phyloP scores from a whole-genome alignment of 2,329 filamentous ascomycete genomes.

The Neonectria sp. region DNA sequence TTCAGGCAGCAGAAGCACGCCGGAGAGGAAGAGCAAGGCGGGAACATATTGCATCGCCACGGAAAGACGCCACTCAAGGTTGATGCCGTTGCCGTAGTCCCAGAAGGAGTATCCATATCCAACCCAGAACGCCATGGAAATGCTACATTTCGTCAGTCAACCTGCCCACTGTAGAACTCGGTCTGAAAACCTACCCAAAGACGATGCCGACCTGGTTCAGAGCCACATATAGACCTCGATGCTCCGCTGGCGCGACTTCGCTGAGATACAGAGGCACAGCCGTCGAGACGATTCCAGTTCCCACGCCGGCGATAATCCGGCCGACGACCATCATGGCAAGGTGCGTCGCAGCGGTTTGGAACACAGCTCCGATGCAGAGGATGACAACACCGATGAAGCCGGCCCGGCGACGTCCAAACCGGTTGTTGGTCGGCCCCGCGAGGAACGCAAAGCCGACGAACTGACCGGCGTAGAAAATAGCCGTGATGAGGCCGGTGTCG shows the following conservation, averaged over 20 bases:
- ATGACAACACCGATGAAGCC: slow-evolving; percentile 63
- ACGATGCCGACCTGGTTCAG: slow-evolving; percentile 73
- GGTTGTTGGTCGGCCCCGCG: slow-evolving; percentile 66
- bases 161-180: too few species aligned
- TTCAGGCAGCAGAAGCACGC: slow-evolving; percentile 68
- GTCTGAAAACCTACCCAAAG: slow-evolving; percentile 59
- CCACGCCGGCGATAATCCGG: slow-evolving; percentile 66
- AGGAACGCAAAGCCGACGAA: slow-evolving; percentile 69
- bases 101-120: slow-evolving; percentile 71
- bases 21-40: slow-evolving; percentile 63
- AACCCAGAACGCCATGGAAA: slow-evolving; percentile 58
- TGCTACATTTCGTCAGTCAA: slow-evolving; percentile 18
- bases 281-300: slow-evolving; percentile 69
- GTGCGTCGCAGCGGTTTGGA: slow-evolving; percentile 62
- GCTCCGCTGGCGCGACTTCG: slow-evolving; percentile 67
- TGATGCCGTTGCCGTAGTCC: slow-evolving; percentile 58
- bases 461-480: slow-evolving; percentile 71
- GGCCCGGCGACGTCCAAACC: slow-evolving; percentile 66
- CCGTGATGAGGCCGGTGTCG: slow-evolving; percentile 67
- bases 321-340: slow-evolving; percentile 64
- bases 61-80: slow-evolving; percentile 68
- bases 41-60: slow-evolving; percentile 68
- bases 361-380: slow-evolving; percentile 63
- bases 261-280: slow-evolving; percentile 72
- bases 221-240: slow-evolving; percentile 70